Conservation (phyloP, 805 yeast species). For the Saturnispora bothae region DNA sequence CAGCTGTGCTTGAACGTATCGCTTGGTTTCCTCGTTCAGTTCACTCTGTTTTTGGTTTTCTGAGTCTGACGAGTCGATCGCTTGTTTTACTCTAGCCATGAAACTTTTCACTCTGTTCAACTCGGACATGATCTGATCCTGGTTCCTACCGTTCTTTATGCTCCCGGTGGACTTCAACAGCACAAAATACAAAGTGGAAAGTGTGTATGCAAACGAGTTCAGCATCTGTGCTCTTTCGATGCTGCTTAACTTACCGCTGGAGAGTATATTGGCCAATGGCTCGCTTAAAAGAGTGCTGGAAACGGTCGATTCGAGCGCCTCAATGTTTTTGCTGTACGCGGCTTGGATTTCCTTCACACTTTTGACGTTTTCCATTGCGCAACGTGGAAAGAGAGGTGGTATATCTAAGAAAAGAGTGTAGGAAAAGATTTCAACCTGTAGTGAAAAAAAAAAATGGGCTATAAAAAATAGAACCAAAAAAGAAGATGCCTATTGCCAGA, state of each 20-base stretch:
- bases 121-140: slow-evolving; percentile 59
- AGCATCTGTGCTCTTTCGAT: slow-evolving; percentile 25
- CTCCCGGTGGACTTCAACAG: slow-evolving; percentile 48
- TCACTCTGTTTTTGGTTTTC: slow-evolving; percentile 18
- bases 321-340: background rate
- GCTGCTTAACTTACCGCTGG: slow-evolving; percentile 8
- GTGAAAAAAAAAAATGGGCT: background rate
- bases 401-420: background rate
- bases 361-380: slow-evolving; percentile 11
- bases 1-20: slow-evolving; percentile 24
- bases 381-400: background rate
- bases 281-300: slow-evolving; percentile 11
- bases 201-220: slow-evolving; percentile 36
- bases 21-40: slow-evolving; percentile 11
- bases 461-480: slow-evolving; percentile 12
- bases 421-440: background rate
- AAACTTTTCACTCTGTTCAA: slow-evolving; percentile 56
- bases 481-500: slow-evolving; percentile 67
- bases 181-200: slow-evolving; percentile 48
- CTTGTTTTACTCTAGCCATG: slow-evolving; percentile 45
- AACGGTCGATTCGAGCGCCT: slow-evolving; percentile 1
- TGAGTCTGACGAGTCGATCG: slow-evolving; percentile 23
- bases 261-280: slow-evolving; percentile 8
- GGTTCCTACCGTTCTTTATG: slow-evolving; percentile 32
- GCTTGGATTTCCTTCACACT: slow-evolving; percentile 7